Evolutionary conservation across 2,329 filamentous ascomycete genomes (phyloP).

Genomic region (Trichoderma brevicompactum): DNA sequence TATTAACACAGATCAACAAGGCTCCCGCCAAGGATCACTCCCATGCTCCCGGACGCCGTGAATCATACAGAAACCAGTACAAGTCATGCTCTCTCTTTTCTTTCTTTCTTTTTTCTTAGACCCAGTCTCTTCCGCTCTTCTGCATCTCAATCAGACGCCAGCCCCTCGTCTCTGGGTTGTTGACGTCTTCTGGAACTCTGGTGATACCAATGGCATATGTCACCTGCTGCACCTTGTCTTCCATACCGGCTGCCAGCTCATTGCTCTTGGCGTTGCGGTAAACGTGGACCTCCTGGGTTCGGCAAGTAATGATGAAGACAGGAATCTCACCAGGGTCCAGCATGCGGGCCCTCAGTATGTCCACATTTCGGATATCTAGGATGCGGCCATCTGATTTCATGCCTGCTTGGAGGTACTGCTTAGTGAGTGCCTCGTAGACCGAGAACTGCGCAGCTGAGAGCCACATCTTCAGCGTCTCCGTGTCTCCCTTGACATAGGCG

Average conservation of each 20-base stretch:
- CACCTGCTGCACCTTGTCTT: constrained; percentile 97
- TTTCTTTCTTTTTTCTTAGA: constrained; percentile 44
- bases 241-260: constrained; percentile 93
- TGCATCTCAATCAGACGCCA: constrained; percentile 99
- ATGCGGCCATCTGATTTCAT: constrained; percentile 95
- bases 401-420: constrained; percentile 92
- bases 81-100: constrained; percentile 21
- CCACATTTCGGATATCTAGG: constrained; percentile 91
- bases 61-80: constrained; percentile 27
- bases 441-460: constrained; percentile 94
- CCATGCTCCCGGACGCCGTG: constrained; percentile 33
- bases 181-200: constrained; percentile 90
- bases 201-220: constrained; percentile 98
- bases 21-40: constrained; percentile 29
- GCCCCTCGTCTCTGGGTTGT: constrained; percentile 93
- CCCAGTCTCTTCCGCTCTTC: constrained; percentile 92
- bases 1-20: constrained; percentile 40
- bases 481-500: constrained; percentile 95
- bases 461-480: constrained; percentile 90
- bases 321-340: constrained; percentile 86
- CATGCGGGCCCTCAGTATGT: constrained; percentile 80
- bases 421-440: constrained; percentile 94
- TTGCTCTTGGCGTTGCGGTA: constrained; percentile 91
- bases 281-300: constrained; percentile 96
- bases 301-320: constrained; percentile 95